phyloP scores from a whole-genome alignment of 331 rosid species.

The Quercus lobata region DNA sequence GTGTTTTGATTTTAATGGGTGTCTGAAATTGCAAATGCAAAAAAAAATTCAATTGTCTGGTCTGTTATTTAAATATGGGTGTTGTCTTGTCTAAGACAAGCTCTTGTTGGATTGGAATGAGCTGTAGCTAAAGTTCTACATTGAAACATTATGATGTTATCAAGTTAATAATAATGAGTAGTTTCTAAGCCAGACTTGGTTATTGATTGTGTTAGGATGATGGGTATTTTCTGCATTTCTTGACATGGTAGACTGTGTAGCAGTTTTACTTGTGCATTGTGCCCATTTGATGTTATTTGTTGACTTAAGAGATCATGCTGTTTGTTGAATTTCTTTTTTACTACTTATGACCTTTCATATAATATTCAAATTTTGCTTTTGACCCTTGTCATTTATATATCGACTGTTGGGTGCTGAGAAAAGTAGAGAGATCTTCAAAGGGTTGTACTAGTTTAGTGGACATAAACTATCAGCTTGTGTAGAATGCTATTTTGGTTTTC shows the following conservation, averaged over 20 bases:
- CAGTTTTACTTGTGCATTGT: background rate
- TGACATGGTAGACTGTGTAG: background rate
- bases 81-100: too few species aligned
- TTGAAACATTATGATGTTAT: background rate
- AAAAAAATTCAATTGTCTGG: background rate
- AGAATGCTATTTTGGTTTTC: background rate
- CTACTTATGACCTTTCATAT: background rate
- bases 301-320: background rate
- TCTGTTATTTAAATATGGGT: background rate
- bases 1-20: background rate
- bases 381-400: background rate
- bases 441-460: background rate
- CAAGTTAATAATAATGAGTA: background rate
- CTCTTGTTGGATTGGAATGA: background rate
- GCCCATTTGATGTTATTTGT: background rate
- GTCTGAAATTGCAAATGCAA: background rate
- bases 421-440: background rate
- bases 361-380: background rate
- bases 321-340: background rate
- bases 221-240: background rate
- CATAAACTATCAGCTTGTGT: background rate
- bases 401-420: background rate
- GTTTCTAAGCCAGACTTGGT: background rate
- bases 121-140: background rate
- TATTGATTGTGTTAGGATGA: background rate